Percentiles rank a stretch among this genome's conserved stretches.
Conservation (phyloP, 345 rosid species). For the Iberis pinnata region DNA sequence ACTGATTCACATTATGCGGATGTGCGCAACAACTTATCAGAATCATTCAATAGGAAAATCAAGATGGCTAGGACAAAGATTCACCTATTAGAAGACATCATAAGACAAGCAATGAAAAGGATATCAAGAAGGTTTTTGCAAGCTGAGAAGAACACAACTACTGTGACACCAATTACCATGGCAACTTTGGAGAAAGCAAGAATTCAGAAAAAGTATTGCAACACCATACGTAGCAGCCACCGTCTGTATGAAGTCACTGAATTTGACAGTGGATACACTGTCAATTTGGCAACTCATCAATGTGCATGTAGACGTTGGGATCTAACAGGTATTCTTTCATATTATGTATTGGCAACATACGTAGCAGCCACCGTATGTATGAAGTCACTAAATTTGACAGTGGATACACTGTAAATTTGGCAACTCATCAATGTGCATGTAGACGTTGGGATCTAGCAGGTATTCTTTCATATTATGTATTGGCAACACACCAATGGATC, state of each 20-base stretch:
- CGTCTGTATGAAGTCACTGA: too few relatives aligned
- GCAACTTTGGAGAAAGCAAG: neutral
- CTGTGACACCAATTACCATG: neutral
- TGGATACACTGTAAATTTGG: neutral
- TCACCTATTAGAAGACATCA: neutral
- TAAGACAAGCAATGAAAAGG: neutral
- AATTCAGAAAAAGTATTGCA: neutral
- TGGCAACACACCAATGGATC: too few relatives aligned
- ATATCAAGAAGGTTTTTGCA: neutral
- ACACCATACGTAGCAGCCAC: neutral
- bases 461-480: too few relatives aligned
- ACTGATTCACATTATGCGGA: neutral
- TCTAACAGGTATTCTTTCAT: too few relatives aligned
- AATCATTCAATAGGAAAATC: neutral
- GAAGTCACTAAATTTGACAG: too few relatives aligned
- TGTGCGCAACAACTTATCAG: neutral
- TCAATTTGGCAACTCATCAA: too few relatives aligned
- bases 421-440: neutral
- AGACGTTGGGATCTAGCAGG: neutral
- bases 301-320: too few relatives aligned
- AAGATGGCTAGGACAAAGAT: neutral
- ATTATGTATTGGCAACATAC: too few relatives aligned
- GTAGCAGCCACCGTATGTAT: too few relatives aligned
- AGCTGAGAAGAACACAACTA: neutral
- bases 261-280: too few relatives aligned